Conservation (phyloP, 2,329 filamentous ascomycete genomes). For the Orbilia ellipsospora region DNA sequence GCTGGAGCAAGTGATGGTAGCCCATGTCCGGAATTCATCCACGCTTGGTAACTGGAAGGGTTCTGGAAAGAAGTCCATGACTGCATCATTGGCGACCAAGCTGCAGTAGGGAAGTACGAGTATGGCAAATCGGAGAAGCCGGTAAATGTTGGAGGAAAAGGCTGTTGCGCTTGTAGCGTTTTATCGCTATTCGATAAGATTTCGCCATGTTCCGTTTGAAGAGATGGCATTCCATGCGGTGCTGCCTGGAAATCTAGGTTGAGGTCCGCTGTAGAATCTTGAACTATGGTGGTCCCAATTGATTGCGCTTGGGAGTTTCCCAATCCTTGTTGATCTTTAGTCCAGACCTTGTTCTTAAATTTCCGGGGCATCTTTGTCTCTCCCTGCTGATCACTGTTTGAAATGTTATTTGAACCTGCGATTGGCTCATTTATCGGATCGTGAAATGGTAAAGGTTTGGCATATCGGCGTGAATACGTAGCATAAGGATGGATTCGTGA, state of each 20-base stretch:
- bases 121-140: neutral
- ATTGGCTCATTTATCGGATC: constrained; percentile 38
- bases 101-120: neutral
- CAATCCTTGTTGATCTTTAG: neutral
- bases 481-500: constrained; percentile 39
- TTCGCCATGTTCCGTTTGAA: no score
- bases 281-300: neutral
- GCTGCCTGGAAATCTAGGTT: no score
- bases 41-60: constrained; percentile 11
- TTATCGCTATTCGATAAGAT: no score
- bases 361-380: neutral
- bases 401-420: neutral
- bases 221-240: no score
- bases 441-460: constrained; percentile 42
- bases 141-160: neutral
- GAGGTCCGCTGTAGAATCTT: neutral
- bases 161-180: neutral
- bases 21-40: constrained; percentile 15
- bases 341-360: neutral
- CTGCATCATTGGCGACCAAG: neutral
- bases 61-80: neutral
- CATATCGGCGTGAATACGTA: constrained; percentile 28
- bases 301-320: neutral
- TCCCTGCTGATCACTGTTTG: neutral
- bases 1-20: neutral